phyloP scores from a whole-genome alignment of 2,329 filamentous ascomycete genomes.

The Fusarium austroafricanum region DNA sequence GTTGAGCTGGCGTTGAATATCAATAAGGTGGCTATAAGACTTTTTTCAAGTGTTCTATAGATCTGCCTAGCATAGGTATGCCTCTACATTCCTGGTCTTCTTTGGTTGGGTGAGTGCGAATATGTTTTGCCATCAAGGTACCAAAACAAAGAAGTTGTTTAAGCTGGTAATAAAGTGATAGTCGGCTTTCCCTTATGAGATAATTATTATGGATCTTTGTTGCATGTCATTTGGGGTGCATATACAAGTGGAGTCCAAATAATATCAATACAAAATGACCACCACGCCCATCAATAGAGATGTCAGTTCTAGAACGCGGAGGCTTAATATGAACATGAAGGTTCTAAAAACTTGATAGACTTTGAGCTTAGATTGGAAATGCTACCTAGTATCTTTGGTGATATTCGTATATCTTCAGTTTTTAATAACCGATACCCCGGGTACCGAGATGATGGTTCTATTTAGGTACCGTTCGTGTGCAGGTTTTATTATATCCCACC shows the following conservation, averaged over 20 bases:
- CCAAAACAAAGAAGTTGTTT: background rate
- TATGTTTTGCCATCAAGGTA: background rate
- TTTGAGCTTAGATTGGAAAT: background rate
- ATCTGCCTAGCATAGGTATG: background rate
- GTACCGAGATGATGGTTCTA: conserved; percentile 9
- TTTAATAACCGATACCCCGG: background rate
- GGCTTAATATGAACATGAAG: background rate
- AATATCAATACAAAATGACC: background rate
- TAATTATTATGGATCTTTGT: conserved; percentile 5
- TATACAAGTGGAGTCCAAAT: background rate
- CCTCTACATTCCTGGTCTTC: background rate
- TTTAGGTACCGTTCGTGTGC: background rate
- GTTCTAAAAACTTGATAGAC: background rate
- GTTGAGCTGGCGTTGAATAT: background rate
- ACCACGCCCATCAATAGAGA: background rate
- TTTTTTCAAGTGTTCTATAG: background rate
- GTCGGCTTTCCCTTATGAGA: background rate
- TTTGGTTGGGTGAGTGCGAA: background rate
- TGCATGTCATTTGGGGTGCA: conserved; percentile 20
- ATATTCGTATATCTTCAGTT: background rate
- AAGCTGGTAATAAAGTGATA: background rate
- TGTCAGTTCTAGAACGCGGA: background rate
- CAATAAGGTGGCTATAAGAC: conserved; percentile 5
- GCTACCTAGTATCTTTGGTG: background rate
- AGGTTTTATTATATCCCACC: background rate